phyloP scores from a whole-genome alignment of 352 stramenopile genomes.

The Lagenidium sp. region DNA sequence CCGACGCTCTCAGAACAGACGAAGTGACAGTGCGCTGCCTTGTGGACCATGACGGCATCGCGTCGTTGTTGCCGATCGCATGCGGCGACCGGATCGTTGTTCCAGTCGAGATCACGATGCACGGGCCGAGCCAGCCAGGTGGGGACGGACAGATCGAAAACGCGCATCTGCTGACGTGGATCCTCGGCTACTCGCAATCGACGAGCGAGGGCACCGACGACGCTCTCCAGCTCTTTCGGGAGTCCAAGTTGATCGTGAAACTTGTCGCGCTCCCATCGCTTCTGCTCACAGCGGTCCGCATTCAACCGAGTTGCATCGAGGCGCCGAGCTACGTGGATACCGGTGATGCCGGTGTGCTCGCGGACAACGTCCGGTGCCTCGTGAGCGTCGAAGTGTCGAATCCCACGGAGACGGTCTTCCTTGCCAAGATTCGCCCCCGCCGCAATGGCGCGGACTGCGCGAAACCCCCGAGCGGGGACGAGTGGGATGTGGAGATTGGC shows the following conservation, averaged over 20 bases:
- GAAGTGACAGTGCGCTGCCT: conserved; percentile 8
- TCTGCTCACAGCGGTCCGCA: conserved; percentile 20
- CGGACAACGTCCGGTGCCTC: conserved; percentile 39
- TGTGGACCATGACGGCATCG: not conserved
- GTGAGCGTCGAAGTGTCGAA: conserved; percentile 52
- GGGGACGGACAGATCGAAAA: not conserved
- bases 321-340: not conserved
- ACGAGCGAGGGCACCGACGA: conserved; percentile 13
- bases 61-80: conserved; percentile 6
- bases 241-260: conserved; percentile 35
- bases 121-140: not conserved
- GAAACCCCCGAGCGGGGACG: too few relatives aligned
- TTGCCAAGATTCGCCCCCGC: not conserved
- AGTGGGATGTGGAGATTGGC: conserved; percentile 17
- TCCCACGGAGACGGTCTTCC: conserved; percentile 40
- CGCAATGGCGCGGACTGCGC: too few relatives aligned
- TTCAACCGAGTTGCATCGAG: conserved; percentile 15
- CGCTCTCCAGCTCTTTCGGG: conserved; percentile 18
- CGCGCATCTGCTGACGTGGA: too few relatives aligned
- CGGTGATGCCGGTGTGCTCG: not conserved
- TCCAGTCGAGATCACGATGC: conserved; percentile 15
- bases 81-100: conserved; percentile 10
- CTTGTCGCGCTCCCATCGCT: conserved; percentile 47
- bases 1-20: too few relatives aligned
- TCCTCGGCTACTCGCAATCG: too few relatives aligned